Base-by-base conservation (phyloP, 139 green algal species). In the Chlorella sp. region DNA sequence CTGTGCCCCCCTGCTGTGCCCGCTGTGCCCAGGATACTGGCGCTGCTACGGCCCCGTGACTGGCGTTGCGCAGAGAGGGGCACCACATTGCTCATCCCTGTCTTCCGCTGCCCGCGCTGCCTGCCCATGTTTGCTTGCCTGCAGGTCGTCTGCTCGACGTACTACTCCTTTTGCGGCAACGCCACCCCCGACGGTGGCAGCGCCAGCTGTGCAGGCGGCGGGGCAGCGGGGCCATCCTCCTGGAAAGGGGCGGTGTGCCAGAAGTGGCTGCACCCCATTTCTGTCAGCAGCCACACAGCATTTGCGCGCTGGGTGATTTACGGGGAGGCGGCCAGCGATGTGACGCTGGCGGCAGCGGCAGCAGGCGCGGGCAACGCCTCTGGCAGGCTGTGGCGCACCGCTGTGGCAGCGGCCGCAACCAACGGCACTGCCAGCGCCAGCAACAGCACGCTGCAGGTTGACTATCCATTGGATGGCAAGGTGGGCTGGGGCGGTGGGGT, bases 121-220 rank as follows among this genome's bases (percentile, higher is more conserved):
- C 48, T 57, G 48, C 7, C 48, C 48, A 57, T 57, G 48, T 9
- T 9, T 9, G 48, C 48, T 57, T 73, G 37, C 57, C 40, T 83
- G 28, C 83, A 37, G 34, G 82, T 85, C 9, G 83, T 81, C 71
- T 94, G 91, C 93, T 97, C 94, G 73, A 95, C 95, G 14, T 98
- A 97, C 79, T 96, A 96, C 89, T 94, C 91, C 64, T 96, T 97
- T 32, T 98, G 96, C 86, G 95, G 96, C 83, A 97, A 97, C 81
- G 88, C 86, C 24, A 57, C 61, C 24, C 57, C 71, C 1, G 86
- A 36, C 37, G 40, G 60, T 34, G 26, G 57, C 39, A 66, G 42
- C 61, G 85, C 61, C 18, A 3, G 36, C 40, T 4, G 11, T 60
- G 80, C 40, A 30, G 32, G 68, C 69, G 26, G 18, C 9, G 26